Evolutionary conservation across 2,329 filamentous ascomycete species (phyloP), one percentile per base, ranked within the genome.

Genomic region (Myotisia sp.): DNA sequence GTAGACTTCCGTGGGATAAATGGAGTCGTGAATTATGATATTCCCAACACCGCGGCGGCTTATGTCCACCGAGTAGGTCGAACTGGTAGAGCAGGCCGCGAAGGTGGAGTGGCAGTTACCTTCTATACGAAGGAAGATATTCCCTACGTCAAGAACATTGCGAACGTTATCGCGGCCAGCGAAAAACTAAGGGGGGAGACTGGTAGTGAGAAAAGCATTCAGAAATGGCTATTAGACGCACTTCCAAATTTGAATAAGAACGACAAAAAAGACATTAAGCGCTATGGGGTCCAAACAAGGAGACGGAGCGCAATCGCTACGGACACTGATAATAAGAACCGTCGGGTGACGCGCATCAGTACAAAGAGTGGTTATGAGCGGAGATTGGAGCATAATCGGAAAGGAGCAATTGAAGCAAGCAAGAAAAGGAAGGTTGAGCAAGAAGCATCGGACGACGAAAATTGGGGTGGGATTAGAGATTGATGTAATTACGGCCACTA

Each of bases 61-160:
- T 98, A 98, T 52, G 80, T 98, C 5, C 90, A 98, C 59, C 81
- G 90, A 7, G 85, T 90, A 0, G 90, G 90, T 0, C 73, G 90
- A 29, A 95, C 90, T 0, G 90, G 87, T 0, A 71, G 90, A 14
- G 90, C 86, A 0, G 90, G 90, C 0, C 71, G 86, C 16, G 74
- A 81, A 48, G 86, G 86, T 13, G 90, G 90, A 30, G 72, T 93
- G 3, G 86, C 85, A 0, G 79, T 98, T 1, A 98, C 90, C 0
- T 79, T 93, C 39, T 98, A 93, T 58, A 95, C 87, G 0, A 84
- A 90, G 54, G 90, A 94, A 41, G 90, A 98, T 50, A 79, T 95
- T 3, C 79, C 82, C 0, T 84, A 77, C 43, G 74, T 98, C 37
- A 92, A 87, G 62, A 82, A 76, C 42, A 81, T 98, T 18, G 90